A percentile compares a stretch with the other conserved stretches of the same genome.
These are phyloP conservation scores for Xylaria sp. DNA, from an alignment of 2,329 filamentous ascomycete species.

Conservation along the genomic window DNA sequence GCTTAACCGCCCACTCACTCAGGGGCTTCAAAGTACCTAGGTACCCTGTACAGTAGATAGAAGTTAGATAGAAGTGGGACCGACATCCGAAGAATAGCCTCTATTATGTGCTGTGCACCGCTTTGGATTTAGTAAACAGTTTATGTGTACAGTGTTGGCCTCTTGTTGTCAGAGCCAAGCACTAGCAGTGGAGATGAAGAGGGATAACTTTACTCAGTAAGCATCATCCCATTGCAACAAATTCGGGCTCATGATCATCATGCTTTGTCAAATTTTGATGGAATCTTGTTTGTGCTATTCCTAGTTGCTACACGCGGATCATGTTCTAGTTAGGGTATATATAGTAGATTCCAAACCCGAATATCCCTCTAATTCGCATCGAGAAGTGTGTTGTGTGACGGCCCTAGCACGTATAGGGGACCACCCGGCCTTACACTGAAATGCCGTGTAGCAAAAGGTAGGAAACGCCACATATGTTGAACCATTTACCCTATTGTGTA, in stretches of 20 bases:
- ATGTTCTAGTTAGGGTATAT: background rate
- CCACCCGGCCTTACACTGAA: background rate
- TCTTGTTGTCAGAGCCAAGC: too few relatives aligned
- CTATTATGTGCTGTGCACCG: background rate
- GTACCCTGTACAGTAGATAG: background rate
- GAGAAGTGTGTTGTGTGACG: background rate
- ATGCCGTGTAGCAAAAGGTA: background rate
- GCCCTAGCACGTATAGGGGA: background rate
- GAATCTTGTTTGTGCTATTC: background rate
- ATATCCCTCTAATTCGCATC: background rate
- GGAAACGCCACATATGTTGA: background rate
- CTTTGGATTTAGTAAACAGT: background rate
- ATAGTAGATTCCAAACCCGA: background rate
- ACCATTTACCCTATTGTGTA: constrained; percentile 1
- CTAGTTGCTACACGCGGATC: background rate
- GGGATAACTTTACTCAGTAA: too few relatives aligned
- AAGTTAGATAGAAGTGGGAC: background rate
- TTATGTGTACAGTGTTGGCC: too few relatives aligned
- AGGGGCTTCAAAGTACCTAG: background rate
- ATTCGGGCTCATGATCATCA: background rate
- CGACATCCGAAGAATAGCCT: constrained; percentile 32
- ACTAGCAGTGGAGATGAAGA: background rate
- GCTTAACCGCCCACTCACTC: background rate
- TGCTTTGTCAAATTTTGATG: background rate
- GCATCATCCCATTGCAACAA: background rate